Evolutionary conservation across 192 early-diverging fungal species (phyloP).

Genomic region (Chytriomyces sp.): DNA sequence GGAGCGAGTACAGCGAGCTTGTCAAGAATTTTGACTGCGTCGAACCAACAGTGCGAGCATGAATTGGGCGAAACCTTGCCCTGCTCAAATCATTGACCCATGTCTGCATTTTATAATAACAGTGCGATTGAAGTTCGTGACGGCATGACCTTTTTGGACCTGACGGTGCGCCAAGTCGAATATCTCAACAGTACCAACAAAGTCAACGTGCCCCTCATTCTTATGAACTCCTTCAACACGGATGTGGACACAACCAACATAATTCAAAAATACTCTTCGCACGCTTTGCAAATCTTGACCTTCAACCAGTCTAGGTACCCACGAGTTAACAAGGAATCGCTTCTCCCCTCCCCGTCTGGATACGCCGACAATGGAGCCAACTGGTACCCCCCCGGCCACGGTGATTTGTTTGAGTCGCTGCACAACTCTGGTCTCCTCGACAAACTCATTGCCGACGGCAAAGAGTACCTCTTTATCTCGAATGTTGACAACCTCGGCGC

Average conservation of each 20-base stretch:
- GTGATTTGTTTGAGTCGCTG: constrained; percentile 95
- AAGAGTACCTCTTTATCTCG: constrained; percentile 98
- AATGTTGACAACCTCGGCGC: constrained; percentile 99
- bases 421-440: constrained; percentile 93
- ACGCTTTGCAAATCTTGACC: constrained; percentile 91
- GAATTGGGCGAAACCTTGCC: no score
- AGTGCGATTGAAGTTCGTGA: constrained; percentile 97
- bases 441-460: constrained; percentile 86
- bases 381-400: constrained; percentile 96
- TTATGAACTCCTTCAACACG: constrained; percentile 99
- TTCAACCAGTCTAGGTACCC: constrained; percentile 98
- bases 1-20: background rate
- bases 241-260: constrained; percentile 96
- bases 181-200: constrained; percentile 87
- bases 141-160: constrained; percentile 96
- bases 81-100: background rate
- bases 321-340: constrained; percentile 89
- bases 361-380: constrained; percentile 59
- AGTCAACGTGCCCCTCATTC: constrained; percentile 92
- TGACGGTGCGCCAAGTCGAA: constrained; percentile 99
- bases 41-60: no score
- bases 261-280: constrained; percentile 95
- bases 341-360: constrained; percentile 77
- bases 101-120: constrained; percentile 67
- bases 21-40: no score